Base-by-base conservation (phyloP, 352 stramenopile genomes). In the Phytophthora meadii region DNA sequence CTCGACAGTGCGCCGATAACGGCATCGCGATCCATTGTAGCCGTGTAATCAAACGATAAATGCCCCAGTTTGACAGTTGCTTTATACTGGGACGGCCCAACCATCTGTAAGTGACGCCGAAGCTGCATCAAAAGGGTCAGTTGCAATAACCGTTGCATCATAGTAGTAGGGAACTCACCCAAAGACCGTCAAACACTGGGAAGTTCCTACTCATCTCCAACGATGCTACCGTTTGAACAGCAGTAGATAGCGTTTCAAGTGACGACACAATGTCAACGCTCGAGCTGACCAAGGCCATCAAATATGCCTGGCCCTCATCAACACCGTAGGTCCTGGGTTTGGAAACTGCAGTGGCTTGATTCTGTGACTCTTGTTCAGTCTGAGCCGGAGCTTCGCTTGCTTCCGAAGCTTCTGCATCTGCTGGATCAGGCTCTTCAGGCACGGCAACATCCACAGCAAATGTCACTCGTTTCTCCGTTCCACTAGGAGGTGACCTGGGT, bases 191-290 rank as follows among this genome's bases (percentile, higher is more conserved):
- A 11, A 74, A 66, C 22, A 94, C 55, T 15, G 69, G 68, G 41
- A 94, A 85, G 36, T 94, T 82, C 24, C 75, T 77, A 54, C 77
- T 91, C 72, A 89, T 88, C 2, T 61, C 80, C 11, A 72, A 67
- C 10, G 90, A 50, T 11, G 78, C 41, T 9, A 70, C 61, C 22
- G 45, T 70, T 63, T 74, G 67, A n/a, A 90, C 52, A 49, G 71
- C 62, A 24, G 54, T 61, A 51, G 75, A 59, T 27, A 90, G 74
- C 30, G 79, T 66, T 48, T 76, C 57, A 42, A 92, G 65, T 40
- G 68, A 84, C 41, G 68, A 85, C 47, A 85, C 61, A 6, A 94
- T 50, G 44, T 94, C 83, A 61, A 89, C 70, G 0, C 74, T 71
- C 0, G 83, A 80, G 40, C 84, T 74, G 30, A 92, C 67, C 25